Evolutionary conservation across 2,329 filamentous ascomycete genomes (phyloP).

Genomic region (Pseudocercospora vitis): DNA sequence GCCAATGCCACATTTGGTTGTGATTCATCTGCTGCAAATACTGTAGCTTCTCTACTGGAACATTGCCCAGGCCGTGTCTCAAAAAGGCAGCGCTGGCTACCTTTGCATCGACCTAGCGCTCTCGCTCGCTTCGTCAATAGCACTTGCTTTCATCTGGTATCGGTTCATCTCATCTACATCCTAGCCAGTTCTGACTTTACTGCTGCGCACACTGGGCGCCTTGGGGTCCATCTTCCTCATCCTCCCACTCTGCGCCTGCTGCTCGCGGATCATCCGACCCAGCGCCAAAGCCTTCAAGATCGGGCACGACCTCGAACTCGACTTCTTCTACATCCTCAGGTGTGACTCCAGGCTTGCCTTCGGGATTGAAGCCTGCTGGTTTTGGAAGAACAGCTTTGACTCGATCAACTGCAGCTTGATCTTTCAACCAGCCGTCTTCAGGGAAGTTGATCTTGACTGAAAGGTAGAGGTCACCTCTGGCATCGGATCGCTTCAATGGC

Average conservation of each 20-base stretch:
- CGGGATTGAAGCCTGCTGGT: slow-evolving; percentile 31
- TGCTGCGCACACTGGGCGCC: slow-evolving; percentile 72
- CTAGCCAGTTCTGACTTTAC: slow-evolving; percentile 47
- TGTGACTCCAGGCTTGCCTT: slow-evolving; percentile 49
- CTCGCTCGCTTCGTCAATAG: background rate
- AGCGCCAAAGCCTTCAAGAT: slow-evolving; percentile 80
- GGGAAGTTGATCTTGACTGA: slow-evolving; percentile 86
- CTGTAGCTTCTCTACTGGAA: background rate
- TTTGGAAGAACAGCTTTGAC: slow-evolving; percentile 74
- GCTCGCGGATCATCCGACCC: slow-evolving; percentile 67
- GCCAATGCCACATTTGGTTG: background rate
- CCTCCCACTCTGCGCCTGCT: slow-evolving; percentile 68
- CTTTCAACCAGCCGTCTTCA: slow-evolving; percentile 73
- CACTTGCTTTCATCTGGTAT: background rate
- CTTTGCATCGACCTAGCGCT: no score
- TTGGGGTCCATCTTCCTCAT: slow-evolving; percentile 60
- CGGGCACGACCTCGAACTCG: slow-evolving; percentile 76
- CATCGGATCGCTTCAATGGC: slow-evolving; percentile 83
- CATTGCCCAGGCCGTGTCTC: background rate
- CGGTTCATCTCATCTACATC: slow-evolving; percentile 5
- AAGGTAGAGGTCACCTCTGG: slow-evolving; percentile 83
- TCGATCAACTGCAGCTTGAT: slow-evolving; percentile 68
- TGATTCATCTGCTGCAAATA: background rate
- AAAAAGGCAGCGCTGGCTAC: no score
- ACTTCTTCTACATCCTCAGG: slow-evolving; percentile 83